Percentiles rank a stretch among this genome's conserved stretches.
Evolutionary conservation across 768 basidiomycete genomes (phyloP).

Genomic region (Terana coerulea): DNA sequence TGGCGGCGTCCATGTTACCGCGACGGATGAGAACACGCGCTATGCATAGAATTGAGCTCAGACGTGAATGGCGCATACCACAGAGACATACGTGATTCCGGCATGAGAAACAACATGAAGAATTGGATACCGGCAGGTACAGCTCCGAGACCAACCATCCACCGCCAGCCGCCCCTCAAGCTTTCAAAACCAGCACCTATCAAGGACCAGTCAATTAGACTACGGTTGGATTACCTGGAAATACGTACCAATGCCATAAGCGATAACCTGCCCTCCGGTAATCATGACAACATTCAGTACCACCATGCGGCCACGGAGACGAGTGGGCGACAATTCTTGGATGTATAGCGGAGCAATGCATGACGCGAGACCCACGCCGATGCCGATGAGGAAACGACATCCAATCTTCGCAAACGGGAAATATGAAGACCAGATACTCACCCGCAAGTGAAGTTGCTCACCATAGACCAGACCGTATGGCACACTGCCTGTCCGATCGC

Average conservation of each 20-base stretch:
- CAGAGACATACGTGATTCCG: constrained; percentile 68
- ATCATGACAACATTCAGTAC: constrained; percentile 82
- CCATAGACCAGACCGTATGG: constrained; percentile 70
- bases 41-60: constrained; percentile 15
- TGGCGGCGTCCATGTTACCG: constrained; percentile 48
- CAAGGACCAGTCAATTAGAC: not conserved
- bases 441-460: constrained; percentile 30
- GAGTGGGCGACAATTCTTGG: constrained; percentile 76
- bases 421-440: not conserved
- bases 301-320: constrained; percentile 72
- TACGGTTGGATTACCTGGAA: not conserved
- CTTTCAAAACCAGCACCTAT: constrained; percentile 56
- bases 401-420: constrained; percentile 42
- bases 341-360: constrained; percentile 82
- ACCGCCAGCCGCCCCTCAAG: constrained; percentile 67
- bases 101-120: constrained; percentile 56
- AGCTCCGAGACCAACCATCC: constrained; percentile 78
- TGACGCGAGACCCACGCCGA: constrained; percentile 71
- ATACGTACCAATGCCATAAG: constrained; percentile 59
- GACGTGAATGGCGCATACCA: not conserved
- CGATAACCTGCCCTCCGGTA: constrained; percentile 76
- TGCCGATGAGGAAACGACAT: constrained; percentile 70
- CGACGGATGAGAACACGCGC: constrained; percentile 65
- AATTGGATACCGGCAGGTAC: constrained; percentile 67
- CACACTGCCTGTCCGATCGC: constrained; percentile 69